Conservation (phyloP, 2,329 filamentous ascomycete genomes). For the Fusarium haematococcum region DNA sequence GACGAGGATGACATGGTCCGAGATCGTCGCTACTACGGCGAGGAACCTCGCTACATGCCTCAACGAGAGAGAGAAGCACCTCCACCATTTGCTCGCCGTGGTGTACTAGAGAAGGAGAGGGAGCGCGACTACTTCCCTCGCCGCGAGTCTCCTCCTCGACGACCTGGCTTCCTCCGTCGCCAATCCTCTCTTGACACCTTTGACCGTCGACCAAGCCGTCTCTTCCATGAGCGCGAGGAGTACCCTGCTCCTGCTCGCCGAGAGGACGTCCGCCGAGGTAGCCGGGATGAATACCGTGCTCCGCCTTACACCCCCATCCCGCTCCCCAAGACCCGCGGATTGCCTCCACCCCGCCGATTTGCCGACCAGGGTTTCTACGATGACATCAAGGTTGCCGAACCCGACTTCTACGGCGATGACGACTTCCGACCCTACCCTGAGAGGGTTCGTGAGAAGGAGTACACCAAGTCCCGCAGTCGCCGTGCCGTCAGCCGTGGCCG, state of each 20-base stretch:
- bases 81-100: slow-evolving; percentile 64
- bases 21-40: slow-evolving; percentile 68
- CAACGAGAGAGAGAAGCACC: slow-evolving; percentile 48
- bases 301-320: slow-evolving; percentile 72
- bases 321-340: slow-evolving; percentile 71
- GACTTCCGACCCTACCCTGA: slow-evolving; percentile 74
- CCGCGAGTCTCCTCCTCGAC: slow-evolving; percentile 64
- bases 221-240: slow-evolving; percentile 68
- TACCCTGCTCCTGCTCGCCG: slow-evolving; percentile 69
- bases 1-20: slow-evolving; percentile 62
- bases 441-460: slow-evolving; percentile 71
- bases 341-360: slow-evolving; percentile 70
- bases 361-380: slow-evolving; percentile 69
- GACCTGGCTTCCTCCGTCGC: slow-evolving; percentile 78
- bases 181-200: slow-evolving; percentile 93
- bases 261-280: slow-evolving; percentile 60
- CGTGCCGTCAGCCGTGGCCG: slow-evolving; percentile 45
- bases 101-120: slow-evolving; percentile 67
- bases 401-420: slow-evolving; percentile 77
- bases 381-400: slow-evolving; percentile 76
- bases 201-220: slow-evolving; percentile 70
- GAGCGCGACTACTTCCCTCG: slow-evolving; percentile 61
- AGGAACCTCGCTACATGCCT: slow-evolving; percentile 58
- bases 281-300: slow-evolving; percentile 60
- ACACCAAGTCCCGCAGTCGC: slow-evolving; percentile 62